Evolutionary conservation across 1,284 basidiomycete species (phyloP).

Genomic region (Apiotrichum sp.): DNA sequence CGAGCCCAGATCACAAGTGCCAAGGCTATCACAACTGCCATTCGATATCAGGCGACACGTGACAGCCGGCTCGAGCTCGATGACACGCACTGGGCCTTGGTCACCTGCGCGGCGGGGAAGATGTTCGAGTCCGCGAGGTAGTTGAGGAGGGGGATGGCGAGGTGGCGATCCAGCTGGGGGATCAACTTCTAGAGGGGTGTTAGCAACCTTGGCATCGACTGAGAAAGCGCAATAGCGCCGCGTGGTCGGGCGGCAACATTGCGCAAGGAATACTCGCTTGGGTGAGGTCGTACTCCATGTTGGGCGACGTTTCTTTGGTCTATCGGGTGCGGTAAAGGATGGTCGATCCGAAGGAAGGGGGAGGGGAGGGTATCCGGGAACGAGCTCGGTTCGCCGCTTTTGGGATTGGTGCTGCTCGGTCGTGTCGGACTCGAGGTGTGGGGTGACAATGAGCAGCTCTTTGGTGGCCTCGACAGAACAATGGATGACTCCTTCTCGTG

Average conservation of each 20-base stretch:
- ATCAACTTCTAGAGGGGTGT: slow-evolving; percentile 65
- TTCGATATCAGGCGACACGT: too few species aligned
- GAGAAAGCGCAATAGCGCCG: too few species aligned
- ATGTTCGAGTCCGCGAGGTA: slow-evolving; percentile 60
- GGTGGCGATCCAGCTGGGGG: slow-evolving; percentile 87
- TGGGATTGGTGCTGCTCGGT: slow-evolving; percentile 5
- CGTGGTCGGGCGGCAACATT: background rate
- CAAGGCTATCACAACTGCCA: too few species aligned
- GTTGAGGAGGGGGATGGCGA: slow-evolving; percentile 83
- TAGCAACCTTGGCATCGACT: background rate
- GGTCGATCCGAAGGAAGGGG: background rate
- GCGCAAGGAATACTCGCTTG: slow-evolving; percentile 33
- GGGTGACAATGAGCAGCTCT: slow-evolving; percentile 1
- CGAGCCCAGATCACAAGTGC: too few species aligned
- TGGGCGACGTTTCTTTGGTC: slow-evolving; percentile 11
- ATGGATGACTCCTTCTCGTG: background rate
- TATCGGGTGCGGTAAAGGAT: background rate
- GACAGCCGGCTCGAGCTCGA: background rate
- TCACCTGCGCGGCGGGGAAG: slow-evolving; percentile 41
- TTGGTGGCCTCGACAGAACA: slow-evolving; percentile 5
- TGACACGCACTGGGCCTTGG: slow-evolving; percentile 43
- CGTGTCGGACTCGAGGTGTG: slow-evolving; percentile 12
- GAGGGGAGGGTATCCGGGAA: background rate
- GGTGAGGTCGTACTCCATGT: slow-evolving; percentile 80
- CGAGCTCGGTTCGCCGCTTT: slow-evolving; percentile 3